Conservation (phyloP, 2,329 filamentous ascomycete species). For the Cladosporium sp. region DNA sequence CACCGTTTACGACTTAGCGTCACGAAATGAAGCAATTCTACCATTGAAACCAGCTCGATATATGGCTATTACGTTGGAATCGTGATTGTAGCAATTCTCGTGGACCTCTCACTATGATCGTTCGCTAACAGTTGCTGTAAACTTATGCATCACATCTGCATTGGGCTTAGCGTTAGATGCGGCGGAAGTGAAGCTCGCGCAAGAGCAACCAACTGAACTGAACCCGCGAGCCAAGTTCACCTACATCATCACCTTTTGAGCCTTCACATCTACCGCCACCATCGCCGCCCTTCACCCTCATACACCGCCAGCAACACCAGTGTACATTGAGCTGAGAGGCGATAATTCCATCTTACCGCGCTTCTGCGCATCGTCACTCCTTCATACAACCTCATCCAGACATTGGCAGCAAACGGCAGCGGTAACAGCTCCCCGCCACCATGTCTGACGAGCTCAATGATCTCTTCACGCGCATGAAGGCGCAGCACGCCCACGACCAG, state of each 20-base stretch:
- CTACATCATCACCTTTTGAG: constrained; percentile 6
- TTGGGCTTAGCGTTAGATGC: background rate
- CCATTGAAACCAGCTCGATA: too few relatives aligned
- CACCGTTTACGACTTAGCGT: too few relatives aligned
- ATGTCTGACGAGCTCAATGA: constrained; percentile 10
- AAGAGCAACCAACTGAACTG: background rate
- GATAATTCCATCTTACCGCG: background rate
- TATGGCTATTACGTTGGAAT: too few relatives aligned
- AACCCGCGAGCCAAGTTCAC: constrained; percentile 1
- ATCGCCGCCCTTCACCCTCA: background rate
- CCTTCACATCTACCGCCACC: background rate
- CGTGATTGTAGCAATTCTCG: too few relatives aligned
- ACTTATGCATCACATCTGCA: background rate
- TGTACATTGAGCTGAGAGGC: background rate
- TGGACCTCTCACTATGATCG: too few relatives aligned
- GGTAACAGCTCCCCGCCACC: constrained; percentile 13
- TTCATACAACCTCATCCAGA: background rate
- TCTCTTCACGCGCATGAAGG: constrained; percentile 12
- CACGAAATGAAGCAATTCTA: too few relatives aligned
- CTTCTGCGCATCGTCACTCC: constrained; percentile 3
- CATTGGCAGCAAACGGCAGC: constrained; percentile 9
- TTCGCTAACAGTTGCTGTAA: too few relatives aligned
- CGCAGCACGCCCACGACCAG: constrained; percentile 16
- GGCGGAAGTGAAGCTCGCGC: background rate
- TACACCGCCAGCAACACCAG: background rate